phyloP scores from a whole-genome alignment of 2,329 filamentous ascomycete species.

The Stenocarpella maydis region DNA sequence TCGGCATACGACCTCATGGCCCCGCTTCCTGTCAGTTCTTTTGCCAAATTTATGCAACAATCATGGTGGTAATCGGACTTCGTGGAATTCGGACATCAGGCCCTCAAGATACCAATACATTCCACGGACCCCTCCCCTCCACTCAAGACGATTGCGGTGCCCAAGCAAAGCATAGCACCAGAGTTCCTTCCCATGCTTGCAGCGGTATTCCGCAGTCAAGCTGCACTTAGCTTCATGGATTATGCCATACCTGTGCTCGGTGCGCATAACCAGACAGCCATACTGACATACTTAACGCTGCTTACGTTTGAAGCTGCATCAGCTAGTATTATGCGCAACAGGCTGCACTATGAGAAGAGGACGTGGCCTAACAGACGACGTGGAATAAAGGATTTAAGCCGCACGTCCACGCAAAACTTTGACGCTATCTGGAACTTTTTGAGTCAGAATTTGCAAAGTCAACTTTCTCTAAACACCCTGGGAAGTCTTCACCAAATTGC shows the following conservation, averaged over 20 bases:
- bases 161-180: background rate
- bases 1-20: background rate
- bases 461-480: accelerated
- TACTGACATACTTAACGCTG: background rate
- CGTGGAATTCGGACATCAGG: background rate
- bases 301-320: background rate
- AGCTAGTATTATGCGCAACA: background rate
- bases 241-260: background rate
- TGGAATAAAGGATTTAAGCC: background rate
- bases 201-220: background rate
- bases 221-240: background rate
- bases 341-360: constrained; percentile 12
- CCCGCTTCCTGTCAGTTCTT: background rate
- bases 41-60: background rate
- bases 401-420: background rate
- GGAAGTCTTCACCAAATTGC: background rate
- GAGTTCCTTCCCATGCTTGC: background rate
- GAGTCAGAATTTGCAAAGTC: background rate
- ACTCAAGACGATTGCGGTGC: background rate
- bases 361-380: background rate
- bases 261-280: background rate
- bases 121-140: background rate
- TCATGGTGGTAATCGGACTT: background rate
- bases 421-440: background rate
- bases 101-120: background rate